These are phyloP conservation scores for Rubroshorea leprosula DNA, from an alignment of 345 rosid species.

Conservation along the genomic window DNA sequence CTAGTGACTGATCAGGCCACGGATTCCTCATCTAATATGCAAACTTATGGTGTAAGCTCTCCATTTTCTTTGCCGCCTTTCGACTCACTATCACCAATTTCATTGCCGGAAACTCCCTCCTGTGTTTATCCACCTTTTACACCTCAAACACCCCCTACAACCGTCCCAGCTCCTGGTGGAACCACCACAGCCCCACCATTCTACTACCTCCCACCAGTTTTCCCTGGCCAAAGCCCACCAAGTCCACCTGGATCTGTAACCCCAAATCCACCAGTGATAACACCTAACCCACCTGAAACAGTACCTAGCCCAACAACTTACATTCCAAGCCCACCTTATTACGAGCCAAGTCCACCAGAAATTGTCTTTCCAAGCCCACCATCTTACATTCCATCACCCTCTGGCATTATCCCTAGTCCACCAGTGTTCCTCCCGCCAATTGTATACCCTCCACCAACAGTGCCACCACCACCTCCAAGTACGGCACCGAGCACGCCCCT, in stretches of 20 bases:
- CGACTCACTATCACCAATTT: conserved; percentile 43
- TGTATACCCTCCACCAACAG: conserved; percentile 71
- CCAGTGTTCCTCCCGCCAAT: conserved; percentile 58
- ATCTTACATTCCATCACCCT: conserved; percentile 29
- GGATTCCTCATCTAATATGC: conserved; percentile 33
- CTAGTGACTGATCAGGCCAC: conserved; percentile 40
- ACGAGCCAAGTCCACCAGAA: conserved; percentile 27
- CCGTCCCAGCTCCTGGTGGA: no score
- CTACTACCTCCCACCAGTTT: conserved; percentile 11
- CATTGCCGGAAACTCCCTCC: conserved; percentile 31
- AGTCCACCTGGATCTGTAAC: conserved; percentile 19
- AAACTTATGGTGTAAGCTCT: conserved; percentile 48
- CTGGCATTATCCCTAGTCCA: conserved; percentile 40
- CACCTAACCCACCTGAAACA: no score
- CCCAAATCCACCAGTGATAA: conserved; percentile 23
- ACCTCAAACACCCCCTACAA: conserved; percentile 37
- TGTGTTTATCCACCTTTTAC: conserved; percentile 51
- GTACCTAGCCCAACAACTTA: conserved; percentile 32
- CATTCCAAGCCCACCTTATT: conserved; percentile 27
- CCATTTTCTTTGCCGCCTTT: conserved; percentile 55
- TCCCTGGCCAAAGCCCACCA: conserved; percentile 48
- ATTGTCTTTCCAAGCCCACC: conserved; percentile 31
- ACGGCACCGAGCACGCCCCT: conserved; percentile 37
- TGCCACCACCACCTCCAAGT: conserved; percentile 48
- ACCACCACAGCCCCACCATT: conserved; percentile 34